Evolutionary conservation across 2,329 filamentous ascomycete species (phyloP).

Genomic region (Mycosphaerella sp.): DNA sequence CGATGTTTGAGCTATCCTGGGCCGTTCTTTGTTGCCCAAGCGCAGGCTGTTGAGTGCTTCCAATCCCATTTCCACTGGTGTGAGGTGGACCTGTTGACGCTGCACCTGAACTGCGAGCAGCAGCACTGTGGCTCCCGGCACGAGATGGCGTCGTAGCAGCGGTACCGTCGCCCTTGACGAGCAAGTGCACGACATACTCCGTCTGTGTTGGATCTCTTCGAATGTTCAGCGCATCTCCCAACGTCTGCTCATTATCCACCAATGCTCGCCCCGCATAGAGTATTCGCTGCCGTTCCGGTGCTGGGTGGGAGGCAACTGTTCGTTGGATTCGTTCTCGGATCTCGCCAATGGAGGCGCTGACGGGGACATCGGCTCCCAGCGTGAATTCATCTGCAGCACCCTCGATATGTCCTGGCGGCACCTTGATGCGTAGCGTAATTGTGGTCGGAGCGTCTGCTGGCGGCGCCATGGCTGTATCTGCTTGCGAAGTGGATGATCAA

Average conservation of each 20-base stretch:
- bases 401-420: constrained; percentile 29
- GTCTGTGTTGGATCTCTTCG: constrained; percentile 41
- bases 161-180: constrained; percentile 27
- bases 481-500: too few relatives aligned
- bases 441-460: constrained; percentile 24
- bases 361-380: constrained; percentile 23
- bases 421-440: constrained; percentile 30
- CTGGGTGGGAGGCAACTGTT: constrained; percentile 42
- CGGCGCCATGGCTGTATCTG: constrained; percentile 22
- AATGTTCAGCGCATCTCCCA: constrained; percentile 47
- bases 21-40: too few relatives aligned
- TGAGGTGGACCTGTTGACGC: too few relatives aligned
- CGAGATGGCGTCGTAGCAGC: background rate
- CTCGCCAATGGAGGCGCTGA: constrained; percentile 42
- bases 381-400: constrained; percentile 26
- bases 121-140: constrained; percentile 3
- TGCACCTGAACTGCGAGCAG: too few relatives aligned
- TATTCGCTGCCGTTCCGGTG: constrained; percentile 47
- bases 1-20: too few relatives aligned
- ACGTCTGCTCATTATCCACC: constrained; percentile 42
- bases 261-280: constrained; percentile 54
- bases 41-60: too few relatives aligned
- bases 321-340: constrained; percentile 49
- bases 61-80: too few relatives aligned
- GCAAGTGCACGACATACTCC: constrained; percentile 33